A percentile compares a stretch with the other conserved stretches of the same genome.
Evolutionary conservation across 1,139 yeast genomes (phyloP).

Genomic region (Chernovozyma aurita): DNA sequence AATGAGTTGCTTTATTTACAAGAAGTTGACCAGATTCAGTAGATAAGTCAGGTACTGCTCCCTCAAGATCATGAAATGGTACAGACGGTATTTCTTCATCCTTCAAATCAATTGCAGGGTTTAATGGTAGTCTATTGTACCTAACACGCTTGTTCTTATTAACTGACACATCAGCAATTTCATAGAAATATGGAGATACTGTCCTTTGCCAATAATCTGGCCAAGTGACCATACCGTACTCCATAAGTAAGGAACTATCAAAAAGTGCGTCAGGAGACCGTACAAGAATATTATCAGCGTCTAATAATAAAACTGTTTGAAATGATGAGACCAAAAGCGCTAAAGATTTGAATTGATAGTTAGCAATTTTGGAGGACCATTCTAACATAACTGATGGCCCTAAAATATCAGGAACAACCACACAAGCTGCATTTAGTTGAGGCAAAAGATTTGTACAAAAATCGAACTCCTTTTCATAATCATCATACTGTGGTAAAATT

Average conservation of each 20-base stretch:
- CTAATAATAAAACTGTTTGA: slow-evolving; percentile 38
- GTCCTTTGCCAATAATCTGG: slow-evolving; percentile 83
- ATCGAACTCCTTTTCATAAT: slow-evolving; percentile 24
- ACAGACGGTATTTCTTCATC: slow-evolving; percentile 12
- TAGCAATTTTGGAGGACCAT: slow-evolving; percentile 24
- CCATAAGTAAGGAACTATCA: slow-evolving; percentile 47
- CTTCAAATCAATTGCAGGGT: slow-evolving; percentile 8
- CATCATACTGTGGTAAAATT: slow-evolving; percentile 29
- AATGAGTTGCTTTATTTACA: slow-evolving; percentile 51
- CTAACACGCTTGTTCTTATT: slow-evolving; percentile 23
- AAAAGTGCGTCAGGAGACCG: slow-evolving; percentile 42
- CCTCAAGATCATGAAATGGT: slow-evolving; percentile 49
- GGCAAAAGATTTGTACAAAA: slow-evolving; percentile 25
- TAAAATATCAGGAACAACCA: slow-evolving; percentile 31
- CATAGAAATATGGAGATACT: slow-evolving; percentile 63
- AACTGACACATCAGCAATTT: slow-evolving; percentile 50
- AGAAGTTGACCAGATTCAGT: slow-evolving; percentile 61
- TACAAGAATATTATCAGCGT: slow-evolving; percentile 38
- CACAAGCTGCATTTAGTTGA: slow-evolving; percentile 24
- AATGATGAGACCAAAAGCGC: slow-evolving; percentile 38
- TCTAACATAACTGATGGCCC: slow-evolving; percentile 31
- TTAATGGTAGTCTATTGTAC: slow-evolving; percentile 19
- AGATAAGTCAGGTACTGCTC: slow-evolving; percentile 57
- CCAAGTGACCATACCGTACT: slow-evolving; percentile 66
- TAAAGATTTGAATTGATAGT: slow-evolving; percentile 39